phyloP scores from a whole-genome alignment of 2,329 filamentous ascomycete species.

The Aspergillus pseudotamarii region DNA sequence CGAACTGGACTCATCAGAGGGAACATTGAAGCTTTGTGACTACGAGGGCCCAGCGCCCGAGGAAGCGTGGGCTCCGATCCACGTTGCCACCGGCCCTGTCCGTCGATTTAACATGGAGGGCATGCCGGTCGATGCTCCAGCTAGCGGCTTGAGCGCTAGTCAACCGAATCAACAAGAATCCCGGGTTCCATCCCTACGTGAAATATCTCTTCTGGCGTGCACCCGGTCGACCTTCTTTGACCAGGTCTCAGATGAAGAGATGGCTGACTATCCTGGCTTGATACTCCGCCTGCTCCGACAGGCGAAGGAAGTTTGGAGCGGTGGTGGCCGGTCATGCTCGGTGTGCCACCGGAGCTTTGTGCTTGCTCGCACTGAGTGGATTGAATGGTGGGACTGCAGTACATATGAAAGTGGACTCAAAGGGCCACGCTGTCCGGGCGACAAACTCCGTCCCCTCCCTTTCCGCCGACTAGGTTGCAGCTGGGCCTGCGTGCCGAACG shows the following conservation, averaged over 20 bases:
- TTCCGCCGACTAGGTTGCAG: constrained; percentile 46
- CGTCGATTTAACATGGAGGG: constrained; percentile 40
- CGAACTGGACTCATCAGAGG: constrained; percentile 6
- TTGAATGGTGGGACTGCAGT: constrained; percentile 49
- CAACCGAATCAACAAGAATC: constrained; percentile 12
- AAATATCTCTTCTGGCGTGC: constrained; percentile 45
- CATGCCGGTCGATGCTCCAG: constrained; percentile 19
- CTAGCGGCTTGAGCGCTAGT: neutral
- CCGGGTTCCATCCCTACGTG: constrained; percentile 45
- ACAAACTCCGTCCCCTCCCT: constrained; percentile 41
- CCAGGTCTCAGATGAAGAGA: constrained; percentile 39
- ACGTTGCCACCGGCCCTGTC: constrained; percentile 39
- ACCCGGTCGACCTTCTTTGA: constrained; percentile 40
- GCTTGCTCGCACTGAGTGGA: constrained; percentile 46
- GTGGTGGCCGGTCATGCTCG: constrained; percentile 44
- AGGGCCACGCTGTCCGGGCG: constrained; percentile 31
- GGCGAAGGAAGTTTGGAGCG: constrained; percentile 37
- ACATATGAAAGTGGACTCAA: constrained; percentile 43
- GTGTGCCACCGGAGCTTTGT: constrained; percentile 45
- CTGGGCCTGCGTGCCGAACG: constrained; percentile 38
- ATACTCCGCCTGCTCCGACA: constrained; percentile 39
- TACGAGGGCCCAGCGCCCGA: constrained; percentile 31
- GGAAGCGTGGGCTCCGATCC: constrained; percentile 39
- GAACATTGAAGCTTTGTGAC: constrained; percentile 18
- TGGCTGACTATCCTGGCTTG: constrained; percentile 35